These are phyloP conservation scores for Chytriomyces sp. DNA, from an alignment of 192 early-diverging fungal genomes.

Conservation along the genomic window DNA sequence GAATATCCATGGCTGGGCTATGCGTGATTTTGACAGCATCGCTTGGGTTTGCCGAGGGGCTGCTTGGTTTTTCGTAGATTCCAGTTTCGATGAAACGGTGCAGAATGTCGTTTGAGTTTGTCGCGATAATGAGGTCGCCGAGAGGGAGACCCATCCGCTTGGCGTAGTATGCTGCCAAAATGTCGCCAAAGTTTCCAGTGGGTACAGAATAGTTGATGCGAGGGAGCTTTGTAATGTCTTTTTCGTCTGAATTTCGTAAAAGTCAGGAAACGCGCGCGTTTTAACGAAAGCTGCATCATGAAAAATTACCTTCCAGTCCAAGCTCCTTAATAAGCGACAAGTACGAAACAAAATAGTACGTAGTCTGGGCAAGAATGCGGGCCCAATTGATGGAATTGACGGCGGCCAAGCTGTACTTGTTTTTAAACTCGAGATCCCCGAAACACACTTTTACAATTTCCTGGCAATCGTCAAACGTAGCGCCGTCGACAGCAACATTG, in stretches of 20 bases:
- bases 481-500: constrained; percentile 88
- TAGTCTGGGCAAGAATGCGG: constrained; percentile 92
- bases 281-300: constrained; percentile 61
- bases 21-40: constrained; percentile 73
- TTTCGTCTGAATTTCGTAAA: constrained; percentile 21
- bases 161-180: constrained; percentile 92
- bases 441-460: constrained; percentile 94
- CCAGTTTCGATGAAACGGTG: constrained; percentile 91
- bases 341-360: constrained; percentile 96
- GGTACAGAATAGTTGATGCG: constrained; percentile 80
- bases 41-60: constrained; percentile 24
- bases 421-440: constrained; percentile 74
- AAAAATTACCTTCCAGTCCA: constrained; percentile 7
- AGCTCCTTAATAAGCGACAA: constrained; percentile 53
- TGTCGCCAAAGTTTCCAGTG: constrained; percentile 95
- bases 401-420: constrained; percentile 81
- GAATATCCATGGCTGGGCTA: constrained; percentile 97
- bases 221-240: constrained; percentile 24
- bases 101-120: constrained; percentile 97
- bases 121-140: constrained; percentile 81
- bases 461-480: constrained; percentile 94
- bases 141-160: constrained; percentile 90
- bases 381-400: constrained; percentile 99
- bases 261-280: constrained; percentile 56
- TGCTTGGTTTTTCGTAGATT: constrained; percentile 75